Evolutionary conservation across 768 basidiomycete genomes (phyloP).

Genomic region (Dacryopinax spathularia): DNA sequence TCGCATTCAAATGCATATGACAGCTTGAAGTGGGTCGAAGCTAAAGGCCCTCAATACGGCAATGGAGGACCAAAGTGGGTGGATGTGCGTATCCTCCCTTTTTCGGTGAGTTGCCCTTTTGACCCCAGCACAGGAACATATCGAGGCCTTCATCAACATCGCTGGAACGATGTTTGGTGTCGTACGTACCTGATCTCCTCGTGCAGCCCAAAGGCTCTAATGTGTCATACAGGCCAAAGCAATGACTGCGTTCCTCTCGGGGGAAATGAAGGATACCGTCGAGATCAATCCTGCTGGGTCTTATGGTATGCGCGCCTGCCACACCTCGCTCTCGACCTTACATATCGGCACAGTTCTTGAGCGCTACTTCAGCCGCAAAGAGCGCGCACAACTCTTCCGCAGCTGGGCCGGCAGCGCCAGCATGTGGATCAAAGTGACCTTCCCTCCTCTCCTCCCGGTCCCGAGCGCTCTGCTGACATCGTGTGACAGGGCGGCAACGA

Average conservation of each 20-base stretch:
- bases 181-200: not conserved
- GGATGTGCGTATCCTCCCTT: slow-evolving; percentile 39
- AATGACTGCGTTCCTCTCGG: slow-evolving; percentile 86
- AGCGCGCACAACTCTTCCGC: slow-evolving; percentile 78
- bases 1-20: not conserved
- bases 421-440: slow-evolving; percentile 77
- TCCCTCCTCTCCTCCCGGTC: not conserved
- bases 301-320: slow-evolving; percentile 37
- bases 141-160: slow-evolving; percentile 72
- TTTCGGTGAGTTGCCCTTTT: not conserved
- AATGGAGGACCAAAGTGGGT: slow-evolving; percentile 80
- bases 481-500: slow-evolving; percentile 53
- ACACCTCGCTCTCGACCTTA: not conserved
- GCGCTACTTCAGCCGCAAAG: slow-evolving; percentile 78
- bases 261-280: slow-evolving; percentile 91
- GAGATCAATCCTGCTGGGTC: slow-evolving; percentile 69
- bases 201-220: not conserved
- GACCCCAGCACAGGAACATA: slow-evolving; percentile 44
- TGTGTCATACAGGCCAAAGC: slow-evolving; percentile 59
- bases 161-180: slow-evolving; percentile 43
- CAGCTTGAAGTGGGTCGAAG: slow-evolving; percentile 96
- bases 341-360: slow-evolving; percentile 43
- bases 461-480: not conserved
- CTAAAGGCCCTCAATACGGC: slow-evolving; percentile 46
- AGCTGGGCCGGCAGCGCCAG: slow-evolving; percentile 92